Evolutionary conservation across 495 filamentous ascomycete genomes (phyloP).

Genomic region (Xylaria cubensis): DNA sequence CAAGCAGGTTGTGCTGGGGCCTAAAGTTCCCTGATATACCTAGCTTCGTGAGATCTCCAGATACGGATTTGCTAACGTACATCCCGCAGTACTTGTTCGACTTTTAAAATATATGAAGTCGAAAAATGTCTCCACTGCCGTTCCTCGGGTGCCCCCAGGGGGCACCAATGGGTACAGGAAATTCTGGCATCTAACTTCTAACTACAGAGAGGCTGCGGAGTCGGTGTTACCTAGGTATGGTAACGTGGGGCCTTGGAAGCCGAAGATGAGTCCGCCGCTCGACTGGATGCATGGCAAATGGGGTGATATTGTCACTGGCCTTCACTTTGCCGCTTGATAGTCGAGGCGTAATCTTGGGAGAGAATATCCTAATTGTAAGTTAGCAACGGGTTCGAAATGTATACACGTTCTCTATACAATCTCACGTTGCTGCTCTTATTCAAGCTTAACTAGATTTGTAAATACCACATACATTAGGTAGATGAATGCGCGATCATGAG

Average conservation of each 20-base stretch:
- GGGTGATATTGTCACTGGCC: slow-evolving; percentile 47
- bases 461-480: too few species aligned
- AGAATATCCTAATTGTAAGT: neutral
- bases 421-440: neutral
- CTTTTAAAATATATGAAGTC: slow-evolving; percentile 24
- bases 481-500: too few species aligned
- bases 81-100: slow-evolving; percentile 12
- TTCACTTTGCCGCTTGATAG: slow-evolving; percentile 1
- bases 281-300: slow-evolving; percentile 59
- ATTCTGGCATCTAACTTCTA: slow-evolving; percentile 35
- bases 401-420: neutral
- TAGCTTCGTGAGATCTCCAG: too few species aligned
- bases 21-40: neutral
- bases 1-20: neutral
- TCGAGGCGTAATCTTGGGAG: neutral
- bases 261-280: slow-evolving; percentile 59
- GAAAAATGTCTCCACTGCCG: slow-evolving; percentile 28
- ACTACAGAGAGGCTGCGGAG: slow-evolving; percentile 19
- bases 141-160: slow-evolving; percentile 22
- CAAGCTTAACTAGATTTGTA: too few species aligned
- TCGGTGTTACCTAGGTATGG: slow-evolving; percentile 2
- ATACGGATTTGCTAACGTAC: neutral
- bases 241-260: slow-evolving; percentile 59
- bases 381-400: neutral
- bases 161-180: slow-evolving; percentile 50